Conservation (phyloP, 257 asterid species). For the Primulina eburnea region DNA sequence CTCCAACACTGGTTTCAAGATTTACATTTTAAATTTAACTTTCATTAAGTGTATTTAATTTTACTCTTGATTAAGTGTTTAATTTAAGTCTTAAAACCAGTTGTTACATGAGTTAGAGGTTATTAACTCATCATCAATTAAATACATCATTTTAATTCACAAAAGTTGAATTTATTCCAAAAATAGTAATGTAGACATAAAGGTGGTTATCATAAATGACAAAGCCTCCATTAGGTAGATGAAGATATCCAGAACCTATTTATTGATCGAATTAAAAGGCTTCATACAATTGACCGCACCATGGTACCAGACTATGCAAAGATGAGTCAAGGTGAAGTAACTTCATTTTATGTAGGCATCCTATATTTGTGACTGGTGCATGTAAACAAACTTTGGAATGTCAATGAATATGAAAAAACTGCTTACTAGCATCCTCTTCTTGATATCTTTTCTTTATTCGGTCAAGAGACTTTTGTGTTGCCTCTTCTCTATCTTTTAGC, state of each 20-base stretch:
- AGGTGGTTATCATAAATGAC: background rate
- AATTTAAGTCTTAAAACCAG: too few species aligned
- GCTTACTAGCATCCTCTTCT: constrained; percentile 69
- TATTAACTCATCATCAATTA: too few species aligned
- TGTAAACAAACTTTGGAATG: constrained; percentile 11
- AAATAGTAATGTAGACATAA: background rate
- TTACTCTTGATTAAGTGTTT: too few species aligned
- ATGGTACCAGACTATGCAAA: background rate
- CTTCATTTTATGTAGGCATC: background rate
- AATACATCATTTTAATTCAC: too few species aligned
- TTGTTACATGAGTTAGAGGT: too few species aligned
- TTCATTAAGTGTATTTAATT: too few species aligned
- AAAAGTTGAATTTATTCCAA: too few species aligned
- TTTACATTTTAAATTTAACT: too few species aligned
- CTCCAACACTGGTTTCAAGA: too few species aligned
- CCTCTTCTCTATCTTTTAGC: constrained; percentile 52
- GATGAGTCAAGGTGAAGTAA: background rate
- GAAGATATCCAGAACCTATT: background rate
- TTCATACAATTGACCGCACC: background rate
- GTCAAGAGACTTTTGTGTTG: constrained; percentile 43
- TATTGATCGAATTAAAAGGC: background rate
- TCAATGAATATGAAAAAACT: constrained; percentile 17
- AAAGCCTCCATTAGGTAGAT: background rate
- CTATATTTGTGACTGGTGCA: background rate
- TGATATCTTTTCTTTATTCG: constrained; percentile 54